Evolutionary conservation across 495 filamentous ascomycete genomes (phyloP), one percentile per base, ranked within the genome.

Genomic region (Trichoderma asperelloides): DNA sequence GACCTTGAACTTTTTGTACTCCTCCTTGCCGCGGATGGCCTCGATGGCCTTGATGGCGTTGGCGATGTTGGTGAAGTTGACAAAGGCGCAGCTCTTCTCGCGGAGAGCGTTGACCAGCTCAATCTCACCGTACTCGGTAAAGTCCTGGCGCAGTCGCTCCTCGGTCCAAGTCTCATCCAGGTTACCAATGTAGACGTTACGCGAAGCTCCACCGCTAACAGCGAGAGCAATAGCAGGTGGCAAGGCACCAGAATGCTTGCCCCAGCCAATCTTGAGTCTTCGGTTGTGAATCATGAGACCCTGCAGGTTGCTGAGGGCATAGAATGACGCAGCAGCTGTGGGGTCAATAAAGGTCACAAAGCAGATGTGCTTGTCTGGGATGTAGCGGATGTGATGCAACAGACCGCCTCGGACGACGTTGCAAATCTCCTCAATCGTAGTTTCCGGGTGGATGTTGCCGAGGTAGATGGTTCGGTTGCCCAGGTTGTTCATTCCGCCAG

Each of bases 21-120:
- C 95, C 64, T 98, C 96, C 70, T 93, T 90, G 74, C 91, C 88
- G 33, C 95, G 86, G 70, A 98, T 87, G 41, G 94, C 95, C 76
- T 98, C 95, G 69, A 98, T 98, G 5, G 95, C 96, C 77, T 98
- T 98, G 82, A 98, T 98, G 49, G 95, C 95, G 69, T 98, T 98
- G 70, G 95, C 95, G 71, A 98, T 98, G 79, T 98, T 98, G 72
- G 95, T 98, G 75, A 98, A 98, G 77, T 98, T 98, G 77, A 98
- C 96, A 73, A 98, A 98, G 0, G 95, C 95, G 77, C 95, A 98
- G 79, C 92, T 97, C 88, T 98, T 98, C 84, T 98, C 95, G 62
- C 95, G 89, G 63, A 98, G 80, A 18, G 96, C 89, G 80, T 98
- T 98, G 40, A 98, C 95, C 68, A 98, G 82, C 78, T 98, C 95